phyloP scores from a whole-genome alignment of 768 basidiomycete genomes.

The Pulveroboletus sp. region DNA sequence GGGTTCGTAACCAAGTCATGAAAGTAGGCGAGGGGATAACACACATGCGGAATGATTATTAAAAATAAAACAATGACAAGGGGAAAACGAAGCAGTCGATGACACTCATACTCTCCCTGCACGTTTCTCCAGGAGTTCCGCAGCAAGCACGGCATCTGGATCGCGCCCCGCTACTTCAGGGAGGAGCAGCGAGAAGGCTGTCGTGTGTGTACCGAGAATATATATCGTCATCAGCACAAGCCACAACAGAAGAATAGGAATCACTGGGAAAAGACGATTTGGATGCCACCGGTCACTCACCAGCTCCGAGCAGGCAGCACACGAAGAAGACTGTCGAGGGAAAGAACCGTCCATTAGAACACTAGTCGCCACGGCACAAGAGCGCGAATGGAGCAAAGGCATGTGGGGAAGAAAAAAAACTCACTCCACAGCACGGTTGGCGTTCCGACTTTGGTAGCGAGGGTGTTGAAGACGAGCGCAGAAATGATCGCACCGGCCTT shows the following conservation, averaged over 20 bases:
- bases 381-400: neutral
- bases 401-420: conserved; percentile 32
- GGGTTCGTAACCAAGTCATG: neutral
- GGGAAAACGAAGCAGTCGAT: neutral
- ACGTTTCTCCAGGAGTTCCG: conserved; percentile 33
- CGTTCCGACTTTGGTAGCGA: conserved; percentile 59
- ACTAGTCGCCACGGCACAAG: neutral
- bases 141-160: conserved; percentile 42
- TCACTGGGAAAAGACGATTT: too few relatives aligned
- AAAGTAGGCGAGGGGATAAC: too few relatives aligned
- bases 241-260: neutral
- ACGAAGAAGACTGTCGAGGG: conserved; percentile 58
- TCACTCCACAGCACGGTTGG: conserved; percentile 67
- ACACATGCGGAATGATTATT: too few relatives aligned
- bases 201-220: neutral
- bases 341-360: neutral
- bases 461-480: conserved; percentile 65
- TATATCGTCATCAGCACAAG: neutral
- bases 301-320: conserved; percentile 57
- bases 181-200: conserved; percentile 42
- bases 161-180: conserved; percentile 51
- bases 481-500: conserved; percentile 77
- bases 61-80: neutral
- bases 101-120: neutral
- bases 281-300: conserved; percentile 17